Base-by-base conservation (phyloP, 768 basidiomycete species). In the Phylloporus rhodoxanthus region DNA sequence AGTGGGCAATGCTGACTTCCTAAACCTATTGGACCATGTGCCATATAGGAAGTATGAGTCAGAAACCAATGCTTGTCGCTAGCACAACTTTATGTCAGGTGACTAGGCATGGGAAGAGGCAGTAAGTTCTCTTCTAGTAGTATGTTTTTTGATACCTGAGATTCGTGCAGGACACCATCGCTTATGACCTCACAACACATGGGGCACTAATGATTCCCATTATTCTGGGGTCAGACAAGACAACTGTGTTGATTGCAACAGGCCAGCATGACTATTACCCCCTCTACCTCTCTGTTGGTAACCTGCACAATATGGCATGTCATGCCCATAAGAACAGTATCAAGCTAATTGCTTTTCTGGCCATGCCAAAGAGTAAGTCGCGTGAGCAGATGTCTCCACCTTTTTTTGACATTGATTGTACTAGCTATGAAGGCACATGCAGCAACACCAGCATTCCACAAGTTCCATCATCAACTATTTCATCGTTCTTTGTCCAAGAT, bases 381-480 rank as follows among this genome's bases (percentile, higher is more conserved):
- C 20, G 19, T 23, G 8, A 1, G 19, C 14, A 34, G 21, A 23
- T 23, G 5, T 23, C 5, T 23, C 21, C 5, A 23, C 21, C 21
- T 23, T 23, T 23, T 23, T 23, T 23, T 23, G 21, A 23, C 21
- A 5, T 23, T 23, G 21, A 14, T 42, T 14, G n/a, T 43, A 19
- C 5, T 10, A 45, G 45, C 37, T 1, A 38, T 19, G 4, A 28
- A 29, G 21, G 45, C 14, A 17, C 26, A 46, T 15, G 45, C 36
- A 20, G 28, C 5, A 8, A 46, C n/a, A 6, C n/a, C n/a, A 14
- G 32, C 39, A 3, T 68, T 64, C 41, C 54, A 57, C 6, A 61
- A 58, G 20, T 72, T 72, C 45, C 55, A 53, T 3, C 48, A 55
- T 1, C 62, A 68, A 25, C 52, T 71, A 0, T 69, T 68, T 30